Evolutionary conservation across 768 basidiomycete species (phyloP).

Genomic region (Lentinula lateritia): DNA sequence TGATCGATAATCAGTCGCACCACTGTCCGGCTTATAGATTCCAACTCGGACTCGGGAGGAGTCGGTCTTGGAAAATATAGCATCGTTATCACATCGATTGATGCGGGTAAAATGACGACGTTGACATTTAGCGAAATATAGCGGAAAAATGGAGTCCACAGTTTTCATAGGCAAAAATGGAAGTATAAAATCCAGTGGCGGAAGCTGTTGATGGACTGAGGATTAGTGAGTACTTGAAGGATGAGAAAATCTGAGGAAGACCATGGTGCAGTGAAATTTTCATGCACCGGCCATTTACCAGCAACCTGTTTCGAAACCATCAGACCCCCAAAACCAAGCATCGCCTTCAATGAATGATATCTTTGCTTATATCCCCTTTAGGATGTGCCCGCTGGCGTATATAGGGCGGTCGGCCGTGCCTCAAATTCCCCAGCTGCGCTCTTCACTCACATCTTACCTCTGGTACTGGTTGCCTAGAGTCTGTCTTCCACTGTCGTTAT

Average conservation of each 20-base stretch:
- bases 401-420: not conserved
- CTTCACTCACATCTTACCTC: constrained; percentile 4
- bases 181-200: too few relatives aligned
- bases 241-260: not conserved
- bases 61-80: not conserved
- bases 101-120: not conserved
- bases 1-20: too few relatives aligned
- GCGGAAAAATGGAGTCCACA: too few relatives aligned
- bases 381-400: not conserved
- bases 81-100: not conserved
- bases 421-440: constrained; percentile 1
- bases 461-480: constrained; percentile 8
- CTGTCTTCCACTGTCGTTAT: constrained; percentile 8
- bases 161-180: too few relatives aligned
- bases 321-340: not conserved
- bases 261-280: not conserved
- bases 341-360: not conserved
- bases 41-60: not conserved
- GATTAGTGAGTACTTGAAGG: too few relatives aligned
- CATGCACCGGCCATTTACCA: not conserved
- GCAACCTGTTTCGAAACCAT: not conserved
- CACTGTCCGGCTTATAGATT: too few relatives aligned
- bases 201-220: too few relatives aligned
- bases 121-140: too few relatives aligned
- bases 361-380: not conserved